A percentile compares a stretch with the other conserved stretches of the same genome.
Evolutionary conservation across 129 eudicot species (phyloP).

Genomic region (Saposhnikovia divaricata): DNA sequence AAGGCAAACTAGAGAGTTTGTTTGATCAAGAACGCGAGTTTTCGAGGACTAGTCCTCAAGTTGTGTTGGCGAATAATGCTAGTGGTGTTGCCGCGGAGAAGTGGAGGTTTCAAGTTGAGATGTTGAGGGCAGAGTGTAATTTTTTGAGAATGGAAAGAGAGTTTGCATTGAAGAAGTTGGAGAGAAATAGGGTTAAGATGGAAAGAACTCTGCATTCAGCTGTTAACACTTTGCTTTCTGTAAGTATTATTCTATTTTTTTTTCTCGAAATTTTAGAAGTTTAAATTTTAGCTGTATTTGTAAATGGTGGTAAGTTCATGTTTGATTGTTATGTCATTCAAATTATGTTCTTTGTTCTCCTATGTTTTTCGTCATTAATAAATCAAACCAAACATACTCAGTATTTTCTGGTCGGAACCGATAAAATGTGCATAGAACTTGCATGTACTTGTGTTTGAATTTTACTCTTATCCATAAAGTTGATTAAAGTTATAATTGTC

Average conservation of each 20-base stretch:
- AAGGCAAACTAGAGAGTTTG: conserved; percentile 47
- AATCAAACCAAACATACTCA: background rate
- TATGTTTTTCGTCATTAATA: background rate
- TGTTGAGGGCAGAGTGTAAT: conserved; percentile 79
- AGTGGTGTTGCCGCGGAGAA: conserved; percentile 48
- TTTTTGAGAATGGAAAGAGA: conserved; percentile 81
- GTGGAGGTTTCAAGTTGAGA: conserved; percentile 92
- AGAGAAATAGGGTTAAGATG: conserved; percentile 48
- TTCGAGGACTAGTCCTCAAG: conserved; percentile 15
- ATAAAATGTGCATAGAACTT: background rate
- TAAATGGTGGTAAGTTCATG: no score
- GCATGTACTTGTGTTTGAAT: background rate
- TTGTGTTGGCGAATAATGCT: conserved; percentile 29
- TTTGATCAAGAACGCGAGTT: conserved; percentile 59
- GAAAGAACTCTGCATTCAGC: conserved; percentile 59
- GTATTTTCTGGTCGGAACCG: background rate
- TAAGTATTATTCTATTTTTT: conserved; percentile 25
- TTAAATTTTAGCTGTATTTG: background rate
- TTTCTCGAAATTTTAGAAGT: background rate
- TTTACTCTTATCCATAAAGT: background rate
- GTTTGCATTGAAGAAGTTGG: conserved; percentile 63
- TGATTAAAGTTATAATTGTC: background rate
- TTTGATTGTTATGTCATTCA: background rate
- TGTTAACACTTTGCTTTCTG: conserved; percentile 65
- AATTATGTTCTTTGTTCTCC: background rate